Evolutionary conservation across 352 stramenopile species (phyloP), one percentile per base, ranked within the genome.

Genomic region (Phytophthora colocasiae): DNA sequence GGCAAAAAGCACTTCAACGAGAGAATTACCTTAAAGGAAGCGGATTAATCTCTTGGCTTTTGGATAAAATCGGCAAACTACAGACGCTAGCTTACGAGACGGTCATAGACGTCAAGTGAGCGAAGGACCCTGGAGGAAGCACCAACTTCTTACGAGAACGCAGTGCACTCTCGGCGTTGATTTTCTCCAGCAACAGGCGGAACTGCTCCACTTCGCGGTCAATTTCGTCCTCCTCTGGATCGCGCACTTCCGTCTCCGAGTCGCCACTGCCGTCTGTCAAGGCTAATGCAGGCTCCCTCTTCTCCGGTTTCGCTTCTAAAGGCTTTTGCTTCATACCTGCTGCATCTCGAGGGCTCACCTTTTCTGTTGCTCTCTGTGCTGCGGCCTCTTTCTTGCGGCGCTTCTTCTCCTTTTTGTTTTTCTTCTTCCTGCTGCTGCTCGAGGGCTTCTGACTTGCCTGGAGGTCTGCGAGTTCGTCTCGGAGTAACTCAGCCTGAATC

Each of bases 201-300:
- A 93, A 93, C 45, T 83, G 77, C 64, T 93, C 85, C 12, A 93
- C 85, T 58, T 93, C 85, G n/a, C 81, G 80, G 45, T 93, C 85
- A 32, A 91, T 78, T 34, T 80, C 79, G 53, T 87, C 78, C 31
- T 87, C 72, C 15, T 85, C 78, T 5, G 69, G 57, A n/a, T 71
- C 70, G 12, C 50, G 57, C 2, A 50, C 61, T 26, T 80, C 73
- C 31, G 52, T 53, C 1, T 79, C 68, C 6, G 51, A 71, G 22
- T 78, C 67, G n/a, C 66, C 63, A 26, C 63, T 70, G 10, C 29
- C 55, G 29, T 73, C 63, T 59, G 63, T 69, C 36, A 58, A 52
- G 11, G 29, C 49, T 36, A 61, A 49, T 14, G 46, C 27, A 15
- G 46, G 52, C 40, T 54, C 54, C 45, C 39, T 58, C 58, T 55